Conservation (phyloP, 1,139 yeast species). For the Saccharomyces hybrid region DNA sequence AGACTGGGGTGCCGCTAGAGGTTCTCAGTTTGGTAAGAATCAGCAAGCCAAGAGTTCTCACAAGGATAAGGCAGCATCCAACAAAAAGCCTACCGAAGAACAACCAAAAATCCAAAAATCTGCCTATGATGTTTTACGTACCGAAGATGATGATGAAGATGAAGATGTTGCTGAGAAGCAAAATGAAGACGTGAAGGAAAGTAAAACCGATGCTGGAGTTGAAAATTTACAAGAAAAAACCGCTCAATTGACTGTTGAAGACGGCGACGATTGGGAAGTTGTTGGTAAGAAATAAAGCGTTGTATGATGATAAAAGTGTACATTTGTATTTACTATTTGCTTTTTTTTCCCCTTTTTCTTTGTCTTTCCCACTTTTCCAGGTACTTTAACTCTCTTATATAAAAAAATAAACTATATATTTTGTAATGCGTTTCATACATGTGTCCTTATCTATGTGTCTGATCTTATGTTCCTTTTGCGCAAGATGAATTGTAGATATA, state of each 20-base stretch:
- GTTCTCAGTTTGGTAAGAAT: slow-evolving; percentile 22
- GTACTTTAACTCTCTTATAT: neutral
- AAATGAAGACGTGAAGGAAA: slow-evolving; percentile 17
- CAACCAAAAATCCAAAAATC: slow-evolving; percentile 47
- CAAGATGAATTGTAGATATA: no score
- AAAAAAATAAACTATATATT: neutral
- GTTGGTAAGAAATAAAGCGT: slow-evolving; percentile 40
- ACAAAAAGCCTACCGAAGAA: slow-evolving; percentile 27
- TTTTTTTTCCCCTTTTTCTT: neutral
- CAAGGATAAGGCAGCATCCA: slow-evolving; percentile 18
- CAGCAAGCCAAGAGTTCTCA: slow-evolving; percentile 16
- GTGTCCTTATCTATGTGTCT: neutral
- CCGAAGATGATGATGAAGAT: slow-evolving; percentile 58
- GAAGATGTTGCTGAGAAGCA: slow-evolving; percentile 24
- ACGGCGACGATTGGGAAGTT: slow-evolving; percentile 55
- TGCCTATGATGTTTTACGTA: slow-evolving; percentile 55
- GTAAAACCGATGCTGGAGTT: slow-evolving; percentile 19
- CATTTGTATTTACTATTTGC: neutral
- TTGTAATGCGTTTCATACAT: neutral
- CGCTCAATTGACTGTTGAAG: slow-evolving; percentile 32
- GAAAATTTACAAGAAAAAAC: slow-evolving; percentile 39
- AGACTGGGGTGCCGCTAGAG: slow-evolving; percentile 39
- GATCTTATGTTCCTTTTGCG: neutral
- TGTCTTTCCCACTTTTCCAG: neutral
- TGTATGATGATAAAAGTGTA: neutral